Base-by-base conservation (phyloP, 345 rosid genomes). In the Citrus sp. region DNA sequence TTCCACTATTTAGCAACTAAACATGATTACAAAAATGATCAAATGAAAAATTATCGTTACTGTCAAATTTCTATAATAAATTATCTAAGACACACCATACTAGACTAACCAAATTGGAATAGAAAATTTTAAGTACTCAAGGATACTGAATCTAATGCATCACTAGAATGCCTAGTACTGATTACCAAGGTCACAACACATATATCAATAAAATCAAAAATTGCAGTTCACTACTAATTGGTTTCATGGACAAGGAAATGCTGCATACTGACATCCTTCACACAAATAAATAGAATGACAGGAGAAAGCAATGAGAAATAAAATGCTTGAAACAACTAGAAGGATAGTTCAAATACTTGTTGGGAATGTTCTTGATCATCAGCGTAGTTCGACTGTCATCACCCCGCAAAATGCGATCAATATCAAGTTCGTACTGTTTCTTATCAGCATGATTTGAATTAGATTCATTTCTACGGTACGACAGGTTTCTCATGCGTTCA, bases 281-380 rank as follows among this genome's bases (percentile, higher is more conserved):
- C 14, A 56, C 18, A 24, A 18, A 64, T 30, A 30, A 46, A 34
- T 46, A 51, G 61, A 42, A 59, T 28, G 30, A 69, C 16, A 63
- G 64, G 21, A 73, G 42, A 70, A 61, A 61, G 42, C 72, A 63
- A 74, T 24, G 62, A 73, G 34, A 65, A 72, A 77, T 18, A 35
- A 42, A 67, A 61, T 66, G 38, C 34, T 49, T 21, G 66, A 27
- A 69, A 58, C 71, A 70, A 35, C 62, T 67, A 34, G 59, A 73
- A 64, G 28, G 69, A 62, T 16, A 77, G 35, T 55, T 75, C 74
- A 77, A 90, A 59, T 91, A 93, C 98, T 95, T 95, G 88, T 95
- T 95, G 66, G 99, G 99, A 82, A 96, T 94, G 77, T 96, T 96
- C 85, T 94, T 96, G 82, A 96, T 89, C 99, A 96, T 94, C 84